These are phyloP conservation scores for Aspergillus carbonarius DNA, from an alignment of 2,329 filamentous ascomycete genomes.

Conservation along the genomic window DNA sequence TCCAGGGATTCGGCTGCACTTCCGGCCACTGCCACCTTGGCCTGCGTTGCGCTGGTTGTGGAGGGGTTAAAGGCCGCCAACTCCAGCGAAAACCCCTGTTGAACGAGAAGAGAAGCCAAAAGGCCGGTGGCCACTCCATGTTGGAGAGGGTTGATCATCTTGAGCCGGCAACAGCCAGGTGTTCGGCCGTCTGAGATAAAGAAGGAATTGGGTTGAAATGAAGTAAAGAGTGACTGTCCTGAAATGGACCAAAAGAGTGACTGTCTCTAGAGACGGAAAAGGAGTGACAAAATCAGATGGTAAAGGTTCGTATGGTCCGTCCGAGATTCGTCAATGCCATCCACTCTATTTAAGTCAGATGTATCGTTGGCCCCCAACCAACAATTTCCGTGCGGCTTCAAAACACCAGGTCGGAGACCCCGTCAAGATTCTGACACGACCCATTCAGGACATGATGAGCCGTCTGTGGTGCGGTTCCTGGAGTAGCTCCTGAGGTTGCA, in stretches of 20 bases:
- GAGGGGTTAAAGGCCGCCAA: slow-evolving; percentile 15
- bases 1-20: slow-evolving; percentile 4
- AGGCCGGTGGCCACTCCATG: slow-evolving; percentile 17
- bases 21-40: not conserved
- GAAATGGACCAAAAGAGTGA: slow-evolving; percentile 1
- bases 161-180: not conserved
- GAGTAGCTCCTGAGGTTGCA: not conserved
- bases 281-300: not conserved
- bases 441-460: not conserved
- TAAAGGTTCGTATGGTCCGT: not conserved
- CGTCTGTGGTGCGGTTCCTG: not conserved
- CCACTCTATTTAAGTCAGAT: not conserved
- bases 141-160: slow-evolving; percentile 17
- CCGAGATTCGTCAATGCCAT: not conserved
- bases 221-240: not conserved
- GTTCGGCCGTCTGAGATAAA: not conserved
- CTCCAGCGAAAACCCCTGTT: slow-evolving; percentile 15
- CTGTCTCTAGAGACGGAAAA: not conserved
- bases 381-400: not conserved
- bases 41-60: not conserved
- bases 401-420: not conserved
- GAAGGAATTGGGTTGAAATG: not conserved
- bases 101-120: slow-evolving; percentile 13
- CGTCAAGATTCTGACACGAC: not conserved
- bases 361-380: slow-evolving; percentile 3